These are phyloP conservation scores for Aspergillus cejpii DNA, from an alignment of 2,329 filamentous ascomycete species.

Conservation along the genomic window DNA sequence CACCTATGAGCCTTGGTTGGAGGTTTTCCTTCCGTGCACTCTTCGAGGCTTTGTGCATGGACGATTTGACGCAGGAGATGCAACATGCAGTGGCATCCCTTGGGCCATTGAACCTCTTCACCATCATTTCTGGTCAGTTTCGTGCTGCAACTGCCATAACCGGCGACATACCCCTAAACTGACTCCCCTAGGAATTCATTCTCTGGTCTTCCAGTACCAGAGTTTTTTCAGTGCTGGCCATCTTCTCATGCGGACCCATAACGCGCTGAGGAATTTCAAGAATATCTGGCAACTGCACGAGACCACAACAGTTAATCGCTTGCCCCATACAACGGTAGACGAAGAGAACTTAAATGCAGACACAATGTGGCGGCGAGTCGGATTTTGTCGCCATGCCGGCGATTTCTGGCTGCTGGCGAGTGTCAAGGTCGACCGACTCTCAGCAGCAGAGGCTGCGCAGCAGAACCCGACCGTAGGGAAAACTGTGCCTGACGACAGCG, in stretches of 20 bases:
- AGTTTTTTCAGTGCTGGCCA: constrained; percentile 26
- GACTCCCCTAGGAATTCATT: constrained; percentile 14
- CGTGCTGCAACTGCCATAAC: too few relatives aligned
- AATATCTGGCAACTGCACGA: constrained; percentile 17
- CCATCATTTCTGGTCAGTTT: constrained; percentile 21
- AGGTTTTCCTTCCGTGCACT: constrained; percentile 15
- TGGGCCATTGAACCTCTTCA: constrained; percentile 24
- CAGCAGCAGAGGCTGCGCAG: background rate
- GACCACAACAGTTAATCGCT: background rate
- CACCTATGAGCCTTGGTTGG: constrained; percentile 15
- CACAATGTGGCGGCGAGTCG: constrained; percentile 32
- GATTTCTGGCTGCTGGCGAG: constrained; percentile 37
- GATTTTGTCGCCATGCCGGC: constrained; percentile 28
- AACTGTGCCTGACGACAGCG: constrained; percentile 1
- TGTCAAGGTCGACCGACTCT: constrained; percentile 27
- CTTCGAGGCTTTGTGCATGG: constrained; percentile 17
- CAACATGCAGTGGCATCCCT: constrained; percentile 13
- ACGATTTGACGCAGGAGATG: constrained; percentile 6
- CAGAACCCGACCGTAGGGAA: constrained; percentile 3
- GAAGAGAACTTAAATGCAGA: constrained; percentile 13
- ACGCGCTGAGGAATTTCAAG: constrained; percentile 23
- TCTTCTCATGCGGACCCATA: constrained; percentile 27
- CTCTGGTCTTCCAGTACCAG: constrained; percentile 35
- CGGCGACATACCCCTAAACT: background rate
- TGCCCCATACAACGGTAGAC: constrained; percentile 10